A percentile compares a stretch with the other conserved stretches of the same genome.
Conservation (phyloP, 495 filamentous ascomycete species). For the Aspergillus egyptiacus region DNA sequence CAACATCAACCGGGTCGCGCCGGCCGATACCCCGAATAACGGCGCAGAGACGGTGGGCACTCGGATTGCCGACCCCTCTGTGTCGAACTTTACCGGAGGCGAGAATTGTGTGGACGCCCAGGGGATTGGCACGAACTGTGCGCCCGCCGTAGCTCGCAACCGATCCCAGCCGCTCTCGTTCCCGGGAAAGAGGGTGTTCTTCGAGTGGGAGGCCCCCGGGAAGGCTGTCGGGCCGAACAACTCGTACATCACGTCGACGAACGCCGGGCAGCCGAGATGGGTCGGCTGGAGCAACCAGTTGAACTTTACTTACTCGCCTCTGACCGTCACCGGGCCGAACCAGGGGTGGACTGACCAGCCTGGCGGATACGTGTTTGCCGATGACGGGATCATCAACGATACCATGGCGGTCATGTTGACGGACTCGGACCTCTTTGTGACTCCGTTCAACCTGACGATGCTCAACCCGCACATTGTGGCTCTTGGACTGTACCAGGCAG, state of each 20-base stretch:
- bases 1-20: slow-evolving; percentile 55
- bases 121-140: slow-evolving; percentile 49
- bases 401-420: slow-evolving; percentile 78
- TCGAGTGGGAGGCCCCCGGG: slow-evolving; percentile 71
- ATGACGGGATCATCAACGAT: slow-evolving; percentile 66
- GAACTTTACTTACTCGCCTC: slow-evolving; percentile 73
- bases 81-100: slow-evolving; percentile 23
- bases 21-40: slow-evolving; percentile 41
- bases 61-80: not conserved
- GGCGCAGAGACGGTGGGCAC: slow-evolving; percentile 20
- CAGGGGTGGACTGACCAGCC: slow-evolving; percentile 59
- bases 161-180: slow-evolving; percentile 63
- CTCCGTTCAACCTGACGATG: slow-evolving; percentile 68
- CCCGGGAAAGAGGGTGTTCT: slow-evolving; percentile 63
- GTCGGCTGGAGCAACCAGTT: slow-evolving; percentile 80
- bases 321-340: slow-evolving; percentile 43
- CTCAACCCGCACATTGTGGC: slow-evolving; percentile 76
- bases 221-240: slow-evolving; percentile 71
- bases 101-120: slow-evolving; percentile 49
- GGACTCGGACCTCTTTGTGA: slow-evolving; percentile 60
- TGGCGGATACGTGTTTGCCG: slow-evolving; percentile 49
- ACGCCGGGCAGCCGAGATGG: slow-evolving; percentile 54
- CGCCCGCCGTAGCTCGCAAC: slow-evolving; percentile 60
- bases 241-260: slow-evolving; percentile 63
- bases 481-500: slow-evolving; percentile 72